phyloP scores from a whole-genome alignment of 176 grass and related monocot species.

The Paspalum notatum region DNA sequence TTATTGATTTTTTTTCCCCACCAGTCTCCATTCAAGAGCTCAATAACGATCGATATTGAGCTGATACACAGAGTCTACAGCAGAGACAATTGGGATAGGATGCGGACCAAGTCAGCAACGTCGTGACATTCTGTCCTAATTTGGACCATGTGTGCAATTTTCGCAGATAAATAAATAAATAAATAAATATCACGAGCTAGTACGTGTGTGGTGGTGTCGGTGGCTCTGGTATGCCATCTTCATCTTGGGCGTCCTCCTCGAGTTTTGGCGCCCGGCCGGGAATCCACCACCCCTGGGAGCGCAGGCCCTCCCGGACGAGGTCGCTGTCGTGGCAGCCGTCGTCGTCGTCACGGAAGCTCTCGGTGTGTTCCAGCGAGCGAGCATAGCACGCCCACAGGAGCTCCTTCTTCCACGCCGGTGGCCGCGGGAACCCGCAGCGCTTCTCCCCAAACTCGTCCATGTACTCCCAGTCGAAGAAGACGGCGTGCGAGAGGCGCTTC shows the following conservation, averaged over 20 bases:
- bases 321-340: not conserved
- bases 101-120: too few relatives aligned
- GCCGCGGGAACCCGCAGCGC: not conserved
- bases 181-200: too few relatives aligned
- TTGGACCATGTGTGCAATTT: too few relatives aligned
- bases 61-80: too few relatives aligned
- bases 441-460: not conserved
- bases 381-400: not conserved
- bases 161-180: too few relatives aligned
- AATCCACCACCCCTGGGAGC: not conserved
- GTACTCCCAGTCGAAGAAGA: not conserved
- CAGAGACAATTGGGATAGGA: too few relatives aligned
- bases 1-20: too few relatives aligned
- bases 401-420: not conserved
- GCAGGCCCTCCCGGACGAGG: not conserved
- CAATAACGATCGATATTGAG: too few relatives aligned
- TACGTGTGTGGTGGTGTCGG: too few relatives aligned
- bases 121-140: too few relatives aligned
- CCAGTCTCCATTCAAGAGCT: too few relatives aligned
- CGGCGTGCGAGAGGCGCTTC: not conserved
- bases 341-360: not conserved
- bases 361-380: rapidly evolving
- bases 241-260: not conserved
- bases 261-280: not conserved
- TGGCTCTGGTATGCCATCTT: not conserved